Conservation (phyloP, 2,329 filamentous ascomycete species). For the Aspergillus sp. region DNA sequence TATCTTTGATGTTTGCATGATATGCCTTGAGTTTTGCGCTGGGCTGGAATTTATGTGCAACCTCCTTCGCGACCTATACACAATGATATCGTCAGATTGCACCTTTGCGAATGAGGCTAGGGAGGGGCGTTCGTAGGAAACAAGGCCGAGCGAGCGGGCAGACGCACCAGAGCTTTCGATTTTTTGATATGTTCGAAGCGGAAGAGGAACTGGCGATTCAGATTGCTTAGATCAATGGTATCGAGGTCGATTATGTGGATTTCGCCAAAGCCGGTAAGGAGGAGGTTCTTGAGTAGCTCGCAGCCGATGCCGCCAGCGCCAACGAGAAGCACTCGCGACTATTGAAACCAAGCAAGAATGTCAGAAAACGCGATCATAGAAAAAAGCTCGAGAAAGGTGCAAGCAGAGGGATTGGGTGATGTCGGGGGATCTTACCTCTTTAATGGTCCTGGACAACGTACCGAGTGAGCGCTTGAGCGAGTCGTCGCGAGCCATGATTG, state of each 20-base stretch:
- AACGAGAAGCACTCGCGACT: constrained; percentile 88
- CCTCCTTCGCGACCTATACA: constrained; percentile 80
- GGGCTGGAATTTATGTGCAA: constrained; percentile 85
- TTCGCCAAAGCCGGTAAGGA: constrained; percentile 85
- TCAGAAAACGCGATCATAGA: background rate
- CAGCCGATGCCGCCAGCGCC: constrained; percentile 96
- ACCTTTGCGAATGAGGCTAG: background rate
- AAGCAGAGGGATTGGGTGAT: no score
- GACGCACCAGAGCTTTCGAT: constrained; percentile 78
- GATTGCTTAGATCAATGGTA: constrained; percentile 95
- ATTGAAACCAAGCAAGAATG: constrained; percentile 11
- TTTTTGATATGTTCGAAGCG: constrained; percentile 97
- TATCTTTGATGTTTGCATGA: constrained; percentile 92
- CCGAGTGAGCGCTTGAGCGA: constrained; percentile 42
- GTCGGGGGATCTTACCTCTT: constrained; percentile 28
- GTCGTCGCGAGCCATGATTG: constrained; percentile 36
- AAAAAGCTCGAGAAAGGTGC: background rate
- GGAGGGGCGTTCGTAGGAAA: constrained; percentile 5
- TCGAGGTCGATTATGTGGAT: constrained; percentile 95
- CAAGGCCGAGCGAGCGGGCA: constrained; percentile 1
- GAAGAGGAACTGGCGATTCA: constrained; percentile 97
- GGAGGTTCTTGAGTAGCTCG: constrained; percentile 94
- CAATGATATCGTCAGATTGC: no score
- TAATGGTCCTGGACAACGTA: constrained; percentile 33
- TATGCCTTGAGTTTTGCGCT: constrained; percentile 80